Evolutionary conservation across 768 basidiomycete genomes (phyloP).

Genomic region (Cytidiella melzeri): DNA sequence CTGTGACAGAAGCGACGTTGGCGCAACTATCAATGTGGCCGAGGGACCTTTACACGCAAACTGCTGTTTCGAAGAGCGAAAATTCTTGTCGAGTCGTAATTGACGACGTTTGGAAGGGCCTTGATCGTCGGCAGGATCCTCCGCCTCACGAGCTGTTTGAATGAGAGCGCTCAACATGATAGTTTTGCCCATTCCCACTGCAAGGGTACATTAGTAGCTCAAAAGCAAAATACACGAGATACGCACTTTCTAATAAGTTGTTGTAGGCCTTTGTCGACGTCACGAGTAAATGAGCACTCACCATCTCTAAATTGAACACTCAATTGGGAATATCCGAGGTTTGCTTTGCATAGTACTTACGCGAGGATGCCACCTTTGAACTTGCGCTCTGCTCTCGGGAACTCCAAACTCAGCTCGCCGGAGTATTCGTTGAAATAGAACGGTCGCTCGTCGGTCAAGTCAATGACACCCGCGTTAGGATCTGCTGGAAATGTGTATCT

Average conservation of each 20-base stretch:
- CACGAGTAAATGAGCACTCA: no score
- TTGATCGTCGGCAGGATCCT: conserved; percentile 28
- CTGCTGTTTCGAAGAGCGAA: conserved; percentile 33
- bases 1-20: conserved; percentile 85
- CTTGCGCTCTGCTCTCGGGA: conserved; percentile 74
- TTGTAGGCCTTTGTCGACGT: no score
- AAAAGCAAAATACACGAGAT: not conserved
- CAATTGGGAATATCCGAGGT: not conserved
- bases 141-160: conserved; percentile 60
- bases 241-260: conserved; percentile 49
- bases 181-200: conserved; percentile 96
- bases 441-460: conserved; percentile 72
- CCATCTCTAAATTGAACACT: conserved; percentile 29
- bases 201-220: not conserved
- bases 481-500: conserved; percentile 74
- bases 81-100: conserved; percentile 56
- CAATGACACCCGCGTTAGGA: conserved; percentile 54
- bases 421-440: conserved; percentile 93
- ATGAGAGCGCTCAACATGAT: conserved; percentile 91
- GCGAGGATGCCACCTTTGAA: conserved; percentile 88
- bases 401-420: conserved; percentile 79
- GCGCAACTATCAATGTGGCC: conserved; percentile 88
- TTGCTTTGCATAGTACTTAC: conserved; percentile 50
- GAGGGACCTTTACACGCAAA: conserved; percentile 33
- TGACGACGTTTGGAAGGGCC: conserved; percentile 42